phyloP scores from a whole-genome alignment of 2,329 filamentous ascomycete species.

The Nothopassalora personata region DNA sequence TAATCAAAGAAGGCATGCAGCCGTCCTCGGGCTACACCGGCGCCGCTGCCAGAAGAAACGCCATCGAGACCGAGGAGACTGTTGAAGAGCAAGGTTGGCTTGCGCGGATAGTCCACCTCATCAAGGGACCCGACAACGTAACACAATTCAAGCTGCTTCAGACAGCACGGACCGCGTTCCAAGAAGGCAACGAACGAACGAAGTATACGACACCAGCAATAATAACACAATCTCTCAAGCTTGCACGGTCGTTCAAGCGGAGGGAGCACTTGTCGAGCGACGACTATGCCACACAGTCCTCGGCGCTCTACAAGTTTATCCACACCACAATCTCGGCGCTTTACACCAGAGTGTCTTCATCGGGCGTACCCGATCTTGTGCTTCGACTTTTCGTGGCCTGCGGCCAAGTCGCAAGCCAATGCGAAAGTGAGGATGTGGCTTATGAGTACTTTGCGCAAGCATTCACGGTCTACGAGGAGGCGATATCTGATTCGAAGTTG shows the following conservation, averaged over 20 bases:
- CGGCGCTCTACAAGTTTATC: conserved; percentile 90
- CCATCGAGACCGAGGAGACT: conserved; percentile 88
- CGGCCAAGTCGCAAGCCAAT: conserved; percentile 87
- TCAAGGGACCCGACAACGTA: conserved; percentile 79
- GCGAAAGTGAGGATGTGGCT: conserved; percentile 86
- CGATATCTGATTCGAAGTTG: conserved; percentile 88
- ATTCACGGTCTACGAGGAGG: conserved; percentile 96
- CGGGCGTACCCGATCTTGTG: conserved; percentile 78
- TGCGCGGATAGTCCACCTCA: conserved; percentile 82
- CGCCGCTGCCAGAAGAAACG: conserved; percentile 65
- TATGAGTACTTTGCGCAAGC: conserved; percentile 99
- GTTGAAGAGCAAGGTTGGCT: conserved; percentile 98
- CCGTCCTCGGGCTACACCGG: conserved; percentile 75
- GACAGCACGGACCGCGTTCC: conserved; percentile 77
- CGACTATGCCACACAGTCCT: conserved; percentile 67
- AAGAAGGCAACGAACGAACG: conserved; percentile 89
- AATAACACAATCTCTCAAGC: conserved; percentile 81
- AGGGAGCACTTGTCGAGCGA: conserved; percentile 81
- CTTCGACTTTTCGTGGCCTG: conserved; percentile 86
- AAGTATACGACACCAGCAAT: conserved; percentile 92
- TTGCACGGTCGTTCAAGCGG: conserved; percentile 81
- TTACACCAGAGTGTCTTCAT: conserved; percentile 68
- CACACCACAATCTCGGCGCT: conserved; percentile 81
- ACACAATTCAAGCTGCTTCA: conserved; percentile 88
- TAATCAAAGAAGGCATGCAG: conserved; percentile 90